Conservation (phyloP, 345 rosid species). For the Murraya paniculata region DNA sequence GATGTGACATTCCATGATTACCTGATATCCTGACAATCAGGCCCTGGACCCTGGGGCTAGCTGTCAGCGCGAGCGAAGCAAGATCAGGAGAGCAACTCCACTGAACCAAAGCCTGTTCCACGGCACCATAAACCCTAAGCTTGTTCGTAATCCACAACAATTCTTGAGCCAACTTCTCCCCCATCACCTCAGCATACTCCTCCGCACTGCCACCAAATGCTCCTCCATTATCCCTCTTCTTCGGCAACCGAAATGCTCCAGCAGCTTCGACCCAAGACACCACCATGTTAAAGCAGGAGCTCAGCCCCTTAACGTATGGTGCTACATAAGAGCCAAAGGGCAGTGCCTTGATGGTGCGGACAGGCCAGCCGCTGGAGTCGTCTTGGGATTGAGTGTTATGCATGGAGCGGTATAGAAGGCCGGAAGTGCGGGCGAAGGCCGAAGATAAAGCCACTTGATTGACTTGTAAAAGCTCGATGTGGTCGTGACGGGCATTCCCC, state of each 20-base stretch:
- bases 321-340: conserved; percentile 53
- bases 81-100: conserved; percentile 70
- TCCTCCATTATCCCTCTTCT: conserved; percentile 7
- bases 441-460: conserved; percentile 55
- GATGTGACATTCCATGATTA: no score
- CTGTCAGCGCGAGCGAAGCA: conserved; percentile 55
- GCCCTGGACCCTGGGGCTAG: conserved; percentile 67
- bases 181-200: conserved; percentile 36
- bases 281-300: conserved; percentile 32
- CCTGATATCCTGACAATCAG: conserved; percentile 64
- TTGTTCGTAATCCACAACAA: conserved; percentile 59
- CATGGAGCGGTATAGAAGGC: conserved; percentile 46
- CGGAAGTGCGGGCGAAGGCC: conserved; percentile 53
- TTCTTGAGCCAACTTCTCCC: conserved; percentile 80
- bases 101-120: conserved; percentile 59
- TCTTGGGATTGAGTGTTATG: conserved; percentile 26
- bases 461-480: conserved; percentile 48
- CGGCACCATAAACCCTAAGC: conserved; percentile 48
- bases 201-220: conserved; percentile 21
- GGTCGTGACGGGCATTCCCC: conserved; percentile 49
- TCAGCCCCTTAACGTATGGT: conserved; percentile 50
- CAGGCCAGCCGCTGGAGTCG: conserved; percentile 31
- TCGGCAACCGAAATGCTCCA: conserved; percentile 17
- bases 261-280: conserved; percentile 31
- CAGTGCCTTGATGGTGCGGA: conserved; percentile 39